Base-by-base conservation (phyloP, 2,329 filamentous ascomycete species). In the Epichloe sibirici region DNA sequence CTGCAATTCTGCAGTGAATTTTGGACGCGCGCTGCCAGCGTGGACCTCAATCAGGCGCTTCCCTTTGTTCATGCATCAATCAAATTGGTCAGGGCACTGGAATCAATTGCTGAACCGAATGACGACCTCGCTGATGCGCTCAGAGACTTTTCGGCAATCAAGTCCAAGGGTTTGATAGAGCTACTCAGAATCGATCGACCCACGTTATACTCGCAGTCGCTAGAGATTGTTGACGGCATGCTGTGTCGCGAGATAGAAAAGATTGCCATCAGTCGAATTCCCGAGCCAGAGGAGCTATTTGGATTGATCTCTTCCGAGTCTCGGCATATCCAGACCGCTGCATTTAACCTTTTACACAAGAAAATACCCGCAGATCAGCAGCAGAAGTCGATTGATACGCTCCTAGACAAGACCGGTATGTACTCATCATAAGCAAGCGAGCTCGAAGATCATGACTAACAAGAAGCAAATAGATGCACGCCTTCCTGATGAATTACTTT, bases 81-180 rank as follows among this genome's bases (percentile, higher is more conserved):
- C 28, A 85, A 83, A 62, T 72, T 97, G 0, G 81, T 85, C 55
- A 74, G 74, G 15, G 73, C 74, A 0, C 65, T 97, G 2, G 78
- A 82, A 56, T 73, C 71, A 3, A 67, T 91, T 0, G 74, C 81
- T 17, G 85, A 90, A 17, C 76, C 84, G 2, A 96, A 95, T 57
- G 91, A 97, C 57, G 91, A 97, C 64, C 75, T 96, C 1, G 70
- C 82, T 13, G 90, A 96, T 61, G 81, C 82, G 0, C 77, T 91
- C 62, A 77, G 77, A 50, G 77, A 83, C 12, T 75, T 77, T 9
- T 72, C 78, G n/a, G 67, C 75, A 17, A 65, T 68, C 0, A 77
- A 85, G 39, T 78, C 79, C 2, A 65, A 70, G 4, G 79, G 77
- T 0, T 63, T 93, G 3, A 67, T 90, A 15, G 71, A 75, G 8